phyloP scores from a whole-genome alignment of 805 yeast genomes.

The Debaryomyces prosopidis region DNA sequence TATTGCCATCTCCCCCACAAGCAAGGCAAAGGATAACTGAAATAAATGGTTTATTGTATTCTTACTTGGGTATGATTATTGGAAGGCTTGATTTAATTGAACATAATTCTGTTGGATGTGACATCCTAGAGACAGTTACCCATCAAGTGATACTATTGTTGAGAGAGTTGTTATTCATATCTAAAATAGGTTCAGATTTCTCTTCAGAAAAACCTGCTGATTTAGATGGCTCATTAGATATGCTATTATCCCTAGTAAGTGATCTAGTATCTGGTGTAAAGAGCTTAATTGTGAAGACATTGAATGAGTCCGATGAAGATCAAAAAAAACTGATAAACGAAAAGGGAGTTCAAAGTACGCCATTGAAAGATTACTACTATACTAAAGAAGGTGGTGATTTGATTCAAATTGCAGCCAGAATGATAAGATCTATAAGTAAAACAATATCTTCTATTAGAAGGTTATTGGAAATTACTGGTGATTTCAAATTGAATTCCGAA shows the following conservation, averaged over 20 bases:
- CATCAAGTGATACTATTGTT: constrained; percentile 68
- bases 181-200: constrained; percentile 48
- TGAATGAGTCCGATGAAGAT: constrained; percentile 40
- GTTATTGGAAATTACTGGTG: constrained; percentile 60
- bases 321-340: constrained; percentile 19
- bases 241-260: constrained; percentile 58
- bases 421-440: constrained; percentile 53
- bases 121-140: constrained; percentile 60
- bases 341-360: constrained; percentile 5
- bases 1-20: constrained; percentile 54
- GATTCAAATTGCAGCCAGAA: constrained; percentile 58
- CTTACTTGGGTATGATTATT: constrained; percentile 64
- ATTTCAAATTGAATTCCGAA: constrained; percentile 57
- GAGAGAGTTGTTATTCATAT: constrained; percentile 62
- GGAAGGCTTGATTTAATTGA: constrained; percentile 82
- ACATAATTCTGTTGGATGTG: constrained; percentile 69
- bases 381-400: constrained; percentile 69
- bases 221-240: constrained; percentile 54
- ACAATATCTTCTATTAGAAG: constrained; percentile 53
- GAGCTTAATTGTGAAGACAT: constrained; percentile 55
- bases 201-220: constrained; percentile 39
- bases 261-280: constrained; percentile 67
- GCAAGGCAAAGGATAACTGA: constrained; percentile 66
- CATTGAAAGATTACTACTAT: constrained; percentile 44
- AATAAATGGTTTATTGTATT: constrained; percentile 56